Conservation (phyloP, 352 stramenopile genomes). For the Globisporangium spiculum region DNA sequence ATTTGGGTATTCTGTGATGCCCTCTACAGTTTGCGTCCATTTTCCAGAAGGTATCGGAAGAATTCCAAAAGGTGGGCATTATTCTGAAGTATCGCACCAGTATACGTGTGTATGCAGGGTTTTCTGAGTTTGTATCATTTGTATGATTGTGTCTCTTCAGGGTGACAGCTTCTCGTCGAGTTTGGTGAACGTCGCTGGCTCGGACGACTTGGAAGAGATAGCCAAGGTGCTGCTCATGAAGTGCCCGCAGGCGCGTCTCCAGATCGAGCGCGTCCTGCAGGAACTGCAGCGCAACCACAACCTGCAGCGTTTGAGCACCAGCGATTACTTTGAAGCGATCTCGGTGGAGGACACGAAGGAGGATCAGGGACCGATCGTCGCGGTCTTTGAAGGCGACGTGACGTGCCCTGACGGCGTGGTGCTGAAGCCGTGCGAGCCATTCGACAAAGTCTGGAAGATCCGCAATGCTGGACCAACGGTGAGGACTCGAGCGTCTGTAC, state of each 20-base stretch:
- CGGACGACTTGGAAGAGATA: conserved; percentile 62
- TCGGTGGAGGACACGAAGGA: conserved; percentile 68
- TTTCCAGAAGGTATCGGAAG: conserved; percentile 59
- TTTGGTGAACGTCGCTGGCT: conserved; percentile 47
- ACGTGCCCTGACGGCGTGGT: conserved; percentile 84
- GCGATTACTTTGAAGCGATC: conserved; percentile 74
- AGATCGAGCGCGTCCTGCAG: conserved; percentile 74
- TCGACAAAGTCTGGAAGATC: conserved; percentile 88
- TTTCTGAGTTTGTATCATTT: neutral
- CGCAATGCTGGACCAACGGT: conserved; percentile 70
- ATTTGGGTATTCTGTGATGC: neutral
- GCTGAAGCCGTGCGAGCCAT: conserved; percentile 54
- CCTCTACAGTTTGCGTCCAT: conserved; percentile 44
- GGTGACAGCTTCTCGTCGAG: conserved; percentile 49
- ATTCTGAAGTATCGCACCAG: neutral
- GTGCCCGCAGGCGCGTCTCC: conserved; percentile 63
- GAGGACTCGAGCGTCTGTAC: neutral
- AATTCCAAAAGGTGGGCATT: conserved; percentile 43
- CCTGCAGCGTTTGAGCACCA: conserved; percentile 60
- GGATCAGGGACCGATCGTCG: conserved; percentile 61
- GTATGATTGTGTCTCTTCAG: neutral
- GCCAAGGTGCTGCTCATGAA: conserved; percentile 74
- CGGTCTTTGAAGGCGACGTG: conserved; percentile 86
- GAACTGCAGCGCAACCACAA: conserved; percentile 71
- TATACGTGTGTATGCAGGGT: neutral